Conservation (phyloP, 441 rosid species). For the Erodium moschatum region DNA sequence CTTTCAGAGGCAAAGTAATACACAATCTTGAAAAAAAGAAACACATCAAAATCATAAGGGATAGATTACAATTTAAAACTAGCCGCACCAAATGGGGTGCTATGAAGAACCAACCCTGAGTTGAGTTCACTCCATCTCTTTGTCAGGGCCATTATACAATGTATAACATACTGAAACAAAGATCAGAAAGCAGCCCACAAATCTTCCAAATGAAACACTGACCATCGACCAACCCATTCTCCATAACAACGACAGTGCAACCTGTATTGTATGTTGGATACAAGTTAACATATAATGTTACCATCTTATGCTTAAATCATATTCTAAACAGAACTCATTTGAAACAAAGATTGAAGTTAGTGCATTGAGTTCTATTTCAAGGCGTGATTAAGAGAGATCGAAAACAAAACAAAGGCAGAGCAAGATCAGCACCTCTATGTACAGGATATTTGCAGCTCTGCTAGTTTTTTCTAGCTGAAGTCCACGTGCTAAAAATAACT, state of each 20-base stretch:
- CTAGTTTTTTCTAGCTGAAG: constrained; percentile 83
- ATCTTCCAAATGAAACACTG: constrained; percentile 43
- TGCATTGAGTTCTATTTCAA: not conserved
- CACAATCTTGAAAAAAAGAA: too few species aligned
- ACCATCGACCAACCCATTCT: constrained; percentile 31
- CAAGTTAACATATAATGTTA: too few species aligned
- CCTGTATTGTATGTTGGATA: constrained; percentile 28
- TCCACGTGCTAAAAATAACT: constrained; percentile 73
- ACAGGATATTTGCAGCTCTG: constrained; percentile 59
- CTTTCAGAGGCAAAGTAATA: too few species aligned
- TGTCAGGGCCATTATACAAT: constrained; percentile 57
- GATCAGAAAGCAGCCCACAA: constrained; percentile 63
- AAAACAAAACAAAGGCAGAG: not conserved
- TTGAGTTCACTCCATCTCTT: constrained; percentile 40
- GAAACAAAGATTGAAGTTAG: not conserved
- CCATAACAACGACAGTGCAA: constrained; percentile 54
- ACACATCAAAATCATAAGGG: too few species aligned
- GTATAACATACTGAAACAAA: constrained; percentile 55
- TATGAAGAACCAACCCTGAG: not conserved
- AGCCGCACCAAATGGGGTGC: not conserved
- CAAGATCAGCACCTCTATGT: constrained; percentile 42
- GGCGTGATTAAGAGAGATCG: not conserved
- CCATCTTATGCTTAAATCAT: not conserved
- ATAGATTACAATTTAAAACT: too few species aligned
- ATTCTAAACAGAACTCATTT: not conserved